phyloP scores from a whole-genome alignment of 768 basidiomycete species.

The Tubosaeta sp. region DNA sequence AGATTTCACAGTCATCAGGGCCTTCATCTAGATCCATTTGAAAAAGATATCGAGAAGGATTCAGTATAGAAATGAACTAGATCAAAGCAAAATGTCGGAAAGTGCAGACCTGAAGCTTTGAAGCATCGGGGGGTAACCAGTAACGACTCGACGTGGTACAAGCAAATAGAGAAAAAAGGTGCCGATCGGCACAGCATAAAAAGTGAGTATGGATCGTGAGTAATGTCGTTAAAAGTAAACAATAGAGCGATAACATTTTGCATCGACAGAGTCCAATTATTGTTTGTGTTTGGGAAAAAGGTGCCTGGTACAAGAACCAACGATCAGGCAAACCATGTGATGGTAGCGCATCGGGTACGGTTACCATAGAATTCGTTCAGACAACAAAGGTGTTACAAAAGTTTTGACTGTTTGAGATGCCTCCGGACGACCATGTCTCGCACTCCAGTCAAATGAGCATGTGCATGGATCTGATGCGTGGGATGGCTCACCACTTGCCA shows the following conservation, averaged over 20 bases:
- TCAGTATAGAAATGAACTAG: constrained; percentile 2
- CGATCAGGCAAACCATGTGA: neutral
- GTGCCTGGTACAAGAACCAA: neutral
- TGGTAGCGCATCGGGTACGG: neutral
- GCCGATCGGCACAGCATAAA: neutral
- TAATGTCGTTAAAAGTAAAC: constrained; percentile 6
- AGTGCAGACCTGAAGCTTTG: neutral
- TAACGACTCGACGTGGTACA: neutral
- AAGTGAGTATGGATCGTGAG: constrained; percentile 3
- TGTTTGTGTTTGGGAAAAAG: neutral
- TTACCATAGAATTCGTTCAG: constrained; percentile 8
- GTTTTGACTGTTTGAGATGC: constrained; percentile 68
- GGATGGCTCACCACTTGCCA: constrained; percentile 58
- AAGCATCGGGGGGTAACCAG: neutral
- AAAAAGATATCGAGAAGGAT: neutral
- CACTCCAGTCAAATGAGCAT: constrained; percentile 38
- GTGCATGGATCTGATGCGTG: neutral
- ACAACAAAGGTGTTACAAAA: constrained; percentile 41
- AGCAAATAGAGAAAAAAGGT: neutral
- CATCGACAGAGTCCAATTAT: constrained; percentile 10
- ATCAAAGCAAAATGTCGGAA: neutral
- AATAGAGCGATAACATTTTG: constrained; percentile 13
- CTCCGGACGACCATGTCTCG: constrained; percentile 81
- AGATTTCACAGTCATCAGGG: neutral
- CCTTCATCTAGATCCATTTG: constrained; percentile 13